Evolutionary conservation across 164 flowering plant species (phyloP).

Genomic region (Chimonanthus salicifolius): DNA sequence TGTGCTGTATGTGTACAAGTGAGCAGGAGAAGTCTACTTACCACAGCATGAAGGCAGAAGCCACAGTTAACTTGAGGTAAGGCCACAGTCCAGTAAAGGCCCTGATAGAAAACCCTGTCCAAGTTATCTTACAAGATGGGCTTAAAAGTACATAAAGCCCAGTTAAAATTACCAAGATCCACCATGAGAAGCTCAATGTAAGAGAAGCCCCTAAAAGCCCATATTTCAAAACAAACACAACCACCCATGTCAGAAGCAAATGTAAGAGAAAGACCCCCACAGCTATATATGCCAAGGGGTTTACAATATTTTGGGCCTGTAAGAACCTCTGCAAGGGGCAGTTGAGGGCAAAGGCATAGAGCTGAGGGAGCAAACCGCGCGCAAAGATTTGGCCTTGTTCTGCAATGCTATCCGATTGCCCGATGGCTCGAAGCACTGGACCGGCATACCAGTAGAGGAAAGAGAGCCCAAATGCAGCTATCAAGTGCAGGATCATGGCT

Average conservation of each 20-base stretch:
- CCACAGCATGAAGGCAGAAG: constrained; percentile 84
- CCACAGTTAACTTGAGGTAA: constrained; percentile 61
- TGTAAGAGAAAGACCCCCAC: constrained; percentile 55
- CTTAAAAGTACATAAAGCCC: constrained; percentile 49
- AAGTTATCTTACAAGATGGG: constrained; percentile 56
- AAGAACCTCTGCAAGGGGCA: constrained; percentile 84
- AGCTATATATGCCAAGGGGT: constrained; percentile 68
- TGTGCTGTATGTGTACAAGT: not conserved
- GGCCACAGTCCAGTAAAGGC: constrained; percentile 74
- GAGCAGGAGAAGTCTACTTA: constrained; percentile 11
- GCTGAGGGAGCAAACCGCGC: constrained; percentile 60
- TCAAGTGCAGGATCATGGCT: constrained; percentile 56
- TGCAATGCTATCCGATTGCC: constrained; percentile 46
- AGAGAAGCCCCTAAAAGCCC: constrained; percentile 75
- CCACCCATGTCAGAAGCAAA: constrained; percentile 47
- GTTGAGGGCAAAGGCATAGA: constrained; percentile 60
- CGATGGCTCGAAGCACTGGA: constrained; percentile 41
- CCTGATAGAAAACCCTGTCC: constrained; percentile 61
- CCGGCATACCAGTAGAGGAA: constrained; percentile 68
- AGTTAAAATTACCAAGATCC: constrained; percentile 50
- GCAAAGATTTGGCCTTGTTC: constrained; percentile 59
- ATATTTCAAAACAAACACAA: constrained; percentile 41
- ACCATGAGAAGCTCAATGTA: constrained; percentile 70
- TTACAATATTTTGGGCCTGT: constrained; percentile 76
- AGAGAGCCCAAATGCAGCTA: constrained; percentile 56